Evolutionary conservation across 345 rosid genomes (phyloP).

Genomic region (Clausena lansium): DNA sequence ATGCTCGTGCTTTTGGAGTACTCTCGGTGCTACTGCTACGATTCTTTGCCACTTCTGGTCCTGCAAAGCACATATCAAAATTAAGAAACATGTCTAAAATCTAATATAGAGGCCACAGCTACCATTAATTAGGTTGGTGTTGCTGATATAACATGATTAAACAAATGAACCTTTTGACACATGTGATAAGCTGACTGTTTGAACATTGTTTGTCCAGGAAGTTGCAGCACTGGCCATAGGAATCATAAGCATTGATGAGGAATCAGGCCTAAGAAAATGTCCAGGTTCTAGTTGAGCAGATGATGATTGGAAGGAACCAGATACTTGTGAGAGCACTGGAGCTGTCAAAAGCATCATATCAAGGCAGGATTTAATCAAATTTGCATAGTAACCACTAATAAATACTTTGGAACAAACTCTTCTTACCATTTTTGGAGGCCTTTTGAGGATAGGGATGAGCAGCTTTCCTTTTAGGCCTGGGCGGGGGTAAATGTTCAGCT

Average conservation of each 20-base stretch:
- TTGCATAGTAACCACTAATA: background rate
- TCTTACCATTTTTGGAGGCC: constrained; percentile 65
- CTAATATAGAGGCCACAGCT: background rate
- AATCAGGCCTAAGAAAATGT: constrained; percentile 47
- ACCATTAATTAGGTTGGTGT: background rate
- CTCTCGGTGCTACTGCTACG: constrained; percentile 68
- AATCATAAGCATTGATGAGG: constrained; percentile 52
- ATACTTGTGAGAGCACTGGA: constrained; percentile 38
- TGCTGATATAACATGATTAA: background rate
- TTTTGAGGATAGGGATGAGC: constrained; percentile 97
- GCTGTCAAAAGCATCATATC: constrained; percentile 30
- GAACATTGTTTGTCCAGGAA: constrained; percentile 52
- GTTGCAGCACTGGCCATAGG: constrained; percentile 42
- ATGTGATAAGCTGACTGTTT: constrained; percentile 42
- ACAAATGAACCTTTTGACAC: constrained; percentile 42
- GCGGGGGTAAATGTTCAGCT: constrained; percentile 86
- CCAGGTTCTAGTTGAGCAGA: constrained; percentile 47
- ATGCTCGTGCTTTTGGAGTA: constrained; percentile 43
- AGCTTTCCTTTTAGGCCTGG: constrained; percentile 89
- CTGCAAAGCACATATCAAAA: constrained; percentile 29
- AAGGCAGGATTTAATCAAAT: constrained; percentile 2
- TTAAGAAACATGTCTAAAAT: background rate
- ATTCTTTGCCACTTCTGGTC: constrained; percentile 42
- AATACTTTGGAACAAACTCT: constrained; percentile 9
- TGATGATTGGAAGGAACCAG: constrained; percentile 49